Evolutionary conservation across 352 stramenopile genomes (phyloP).

Genomic region (Thalassiosira hispida): DNA sequence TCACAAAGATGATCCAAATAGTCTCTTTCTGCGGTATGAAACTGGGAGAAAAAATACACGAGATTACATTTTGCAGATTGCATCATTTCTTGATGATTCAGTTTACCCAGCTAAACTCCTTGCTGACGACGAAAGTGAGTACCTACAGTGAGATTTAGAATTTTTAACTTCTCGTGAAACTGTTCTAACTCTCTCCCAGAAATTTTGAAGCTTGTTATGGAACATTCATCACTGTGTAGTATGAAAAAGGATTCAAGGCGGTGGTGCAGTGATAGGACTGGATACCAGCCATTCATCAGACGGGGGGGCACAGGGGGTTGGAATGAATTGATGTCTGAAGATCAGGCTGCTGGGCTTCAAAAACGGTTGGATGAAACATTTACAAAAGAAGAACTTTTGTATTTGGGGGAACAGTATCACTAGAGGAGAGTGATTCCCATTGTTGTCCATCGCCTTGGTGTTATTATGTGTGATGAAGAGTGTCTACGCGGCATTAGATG

Average conservation of each 20-base stretch:
- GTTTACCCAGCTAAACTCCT: conserved; percentile 42
- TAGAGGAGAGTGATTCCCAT: neutral
- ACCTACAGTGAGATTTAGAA: no score
- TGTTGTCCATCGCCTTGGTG: no score
- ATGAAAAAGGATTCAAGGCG: conserved; percentile 47
- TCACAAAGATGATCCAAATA: conserved; percentile 62
- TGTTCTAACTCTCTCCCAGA: neutral
- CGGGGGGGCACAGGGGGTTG: conserved; percentile 45
- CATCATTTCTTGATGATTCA: conserved; percentile 53
- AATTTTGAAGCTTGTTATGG: conserved; percentile 50
- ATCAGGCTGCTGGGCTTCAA: conserved; percentile 42
- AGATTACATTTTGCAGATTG: conserved; percentile 58
- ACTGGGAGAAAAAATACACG: conserved; percentile 46
- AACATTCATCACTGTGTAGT: conserved; percentile 49
- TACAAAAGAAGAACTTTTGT: conserved; percentile 39
- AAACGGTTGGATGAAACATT: conserved; percentile 39
- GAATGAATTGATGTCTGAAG: conserved; percentile 35
- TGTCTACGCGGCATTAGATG: no score
- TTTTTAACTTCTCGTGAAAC: no score
- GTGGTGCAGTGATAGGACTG: conserved; percentile 59
- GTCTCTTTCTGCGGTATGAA: conserved; percentile 69
- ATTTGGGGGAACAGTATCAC: conserved; percentile 50
- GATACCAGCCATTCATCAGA: conserved; percentile 59
- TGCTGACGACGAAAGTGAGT: conserved; percentile 34
- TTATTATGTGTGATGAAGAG: no score